Conservation (phyloP, 2,329 filamentous ascomycete genomes). For the Kalaharituber pfeilii region DNA sequence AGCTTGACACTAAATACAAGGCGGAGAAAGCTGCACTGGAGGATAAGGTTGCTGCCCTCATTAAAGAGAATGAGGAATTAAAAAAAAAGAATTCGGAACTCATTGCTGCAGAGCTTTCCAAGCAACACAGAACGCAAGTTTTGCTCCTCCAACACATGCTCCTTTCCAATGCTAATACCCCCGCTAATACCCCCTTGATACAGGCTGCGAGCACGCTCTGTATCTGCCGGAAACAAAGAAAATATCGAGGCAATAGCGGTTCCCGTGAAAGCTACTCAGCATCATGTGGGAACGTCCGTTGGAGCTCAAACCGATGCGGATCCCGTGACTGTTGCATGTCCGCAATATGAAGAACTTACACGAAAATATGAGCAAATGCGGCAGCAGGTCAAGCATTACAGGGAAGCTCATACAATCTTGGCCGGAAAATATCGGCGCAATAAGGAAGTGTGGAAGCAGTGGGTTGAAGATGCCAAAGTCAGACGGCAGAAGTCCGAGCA, state of each 20-base stretch:
- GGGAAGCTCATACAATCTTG: conserved; percentile 12
- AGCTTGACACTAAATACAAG: too few species aligned
- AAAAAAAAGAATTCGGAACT: not conserved
- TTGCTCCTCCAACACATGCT: too few species aligned
- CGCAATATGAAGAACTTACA: not conserved
- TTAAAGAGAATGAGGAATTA: not conserved
- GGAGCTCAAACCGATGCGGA: not conserved
- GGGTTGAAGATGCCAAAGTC: conserved; percentile 10
- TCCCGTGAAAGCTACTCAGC: not conserved
- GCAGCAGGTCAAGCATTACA: conserved; percentile 8
- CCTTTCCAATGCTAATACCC: not conserved
- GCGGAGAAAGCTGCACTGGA: not conserved
- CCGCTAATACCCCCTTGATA: not conserved
- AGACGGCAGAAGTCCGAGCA: conserved; percentile 10
- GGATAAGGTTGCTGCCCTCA: not conserved
- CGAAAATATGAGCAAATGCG: not conserved
- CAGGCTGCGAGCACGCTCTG: not conserved
- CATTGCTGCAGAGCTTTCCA: not conserved
- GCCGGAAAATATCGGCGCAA: conserved; percentile 14
- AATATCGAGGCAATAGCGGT: not conserved
- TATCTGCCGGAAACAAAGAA: not conserved
- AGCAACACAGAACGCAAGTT: conserved; percentile 1
- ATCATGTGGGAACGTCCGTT: not conserved
- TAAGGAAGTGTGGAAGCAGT: conserved; percentile 15
- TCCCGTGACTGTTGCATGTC: not conserved